phyloP scores from a whole-genome alignment of 768 basidiomycete genomes.

The Royoungia palumana region DNA sequence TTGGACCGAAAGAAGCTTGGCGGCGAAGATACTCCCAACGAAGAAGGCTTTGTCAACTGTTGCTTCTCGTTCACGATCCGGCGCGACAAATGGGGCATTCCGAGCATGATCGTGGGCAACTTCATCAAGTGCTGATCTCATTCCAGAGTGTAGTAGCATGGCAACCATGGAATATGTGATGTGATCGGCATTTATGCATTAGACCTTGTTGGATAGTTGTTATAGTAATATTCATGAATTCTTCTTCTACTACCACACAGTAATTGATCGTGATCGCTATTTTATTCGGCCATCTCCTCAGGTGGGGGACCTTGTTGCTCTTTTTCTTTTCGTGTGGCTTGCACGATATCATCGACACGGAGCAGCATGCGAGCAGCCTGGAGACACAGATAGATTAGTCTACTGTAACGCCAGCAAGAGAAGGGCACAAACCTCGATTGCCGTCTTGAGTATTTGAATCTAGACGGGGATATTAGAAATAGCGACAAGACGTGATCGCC shows the following conservation, averaged over 20 bases:
- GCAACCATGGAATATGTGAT: not conserved
- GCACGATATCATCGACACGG: constrained; percentile 92
- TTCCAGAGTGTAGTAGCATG: not conserved
- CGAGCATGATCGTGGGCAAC: constrained; percentile 88
- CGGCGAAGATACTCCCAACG: constrained; percentile 35
- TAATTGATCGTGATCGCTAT: not conserved
- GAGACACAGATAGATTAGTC: not conserved
- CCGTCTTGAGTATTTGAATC: constrained; percentile 96
- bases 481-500: not conserved
- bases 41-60: constrained; percentile 79
- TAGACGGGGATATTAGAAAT: constrained; percentile 21
- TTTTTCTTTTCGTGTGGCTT: constrained; percentile 69
- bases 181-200: constrained; percentile 3
- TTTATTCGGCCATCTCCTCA: constrained; percentile 49
- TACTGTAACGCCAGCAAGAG: not conserved
- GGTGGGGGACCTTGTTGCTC: constrained; percentile 51
- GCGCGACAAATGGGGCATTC: constrained; percentile 81
- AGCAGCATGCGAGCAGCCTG: constrained; percentile 87
- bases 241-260: not conserved
- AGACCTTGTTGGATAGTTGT: constrained; percentile 8
- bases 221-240: constrained; percentile 13
- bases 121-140: constrained; percentile 63
- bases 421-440: constrained; percentile 66
- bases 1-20: constrained; percentile 30
- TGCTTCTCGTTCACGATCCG: constrained; percentile 92